These are phyloP conservation scores for Paecilomyces formosus DNA, from an alignment of 2,329 filamentous ascomycete species.

Conservation along the genomic window DNA sequence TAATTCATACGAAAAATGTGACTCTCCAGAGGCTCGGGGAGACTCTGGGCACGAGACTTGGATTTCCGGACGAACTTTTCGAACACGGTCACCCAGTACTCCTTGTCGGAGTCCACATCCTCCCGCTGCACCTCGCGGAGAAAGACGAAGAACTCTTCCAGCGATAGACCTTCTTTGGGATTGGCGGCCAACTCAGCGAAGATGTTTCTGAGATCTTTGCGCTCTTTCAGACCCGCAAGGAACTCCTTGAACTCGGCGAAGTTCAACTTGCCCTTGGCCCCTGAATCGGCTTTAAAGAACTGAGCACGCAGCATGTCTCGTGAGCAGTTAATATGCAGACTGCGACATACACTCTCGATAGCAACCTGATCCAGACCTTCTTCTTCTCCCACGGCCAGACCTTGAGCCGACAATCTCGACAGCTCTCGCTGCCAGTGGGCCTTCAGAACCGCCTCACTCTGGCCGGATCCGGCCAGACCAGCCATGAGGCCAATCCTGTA, in stretches of 20 bases:
- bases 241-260: conserved; percentile 80
- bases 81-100: conserved; percentile 67
- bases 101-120: conserved; percentile 59
- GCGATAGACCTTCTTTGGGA: conserved; percentile 57
- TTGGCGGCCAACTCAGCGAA: conserved; percentile 58
- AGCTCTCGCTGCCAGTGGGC: conserved; percentile 85
- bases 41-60: conserved; percentile 40
- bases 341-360: conserved; percentile 77
- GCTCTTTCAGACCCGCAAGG: conserved; percentile 71
- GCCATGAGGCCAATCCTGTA: conserved; percentile 87
- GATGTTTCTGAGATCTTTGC: conserved; percentile 70
- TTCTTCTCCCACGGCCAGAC: conserved; percentile 43
- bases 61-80: conserved; percentile 58
- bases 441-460: conserved; percentile 72
- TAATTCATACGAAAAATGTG: conserved; percentile 62
- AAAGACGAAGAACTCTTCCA: conserved; percentile 68
- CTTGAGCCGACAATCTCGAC: conserved; percentile 53
- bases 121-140: conserved; percentile 67
- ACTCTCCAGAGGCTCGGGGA: conserved; percentile 33
- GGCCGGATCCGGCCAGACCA: conserved; percentile 67
- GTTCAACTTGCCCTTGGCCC: conserved; percentile 58
- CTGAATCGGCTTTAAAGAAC: conserved; percentile 66
- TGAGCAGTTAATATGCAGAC: conserved; percentile 85
- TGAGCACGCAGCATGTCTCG: conserved; percentile 63
- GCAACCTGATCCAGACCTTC: conserved; percentile 70